Percentiles rank a stretch among this genome's conserved stretches.
These are phyloP conservation scores for Aspergillus tanneri DNA, from an alignment of 2,329 filamentous ascomycete species.

Conservation along the genomic window DNA sequence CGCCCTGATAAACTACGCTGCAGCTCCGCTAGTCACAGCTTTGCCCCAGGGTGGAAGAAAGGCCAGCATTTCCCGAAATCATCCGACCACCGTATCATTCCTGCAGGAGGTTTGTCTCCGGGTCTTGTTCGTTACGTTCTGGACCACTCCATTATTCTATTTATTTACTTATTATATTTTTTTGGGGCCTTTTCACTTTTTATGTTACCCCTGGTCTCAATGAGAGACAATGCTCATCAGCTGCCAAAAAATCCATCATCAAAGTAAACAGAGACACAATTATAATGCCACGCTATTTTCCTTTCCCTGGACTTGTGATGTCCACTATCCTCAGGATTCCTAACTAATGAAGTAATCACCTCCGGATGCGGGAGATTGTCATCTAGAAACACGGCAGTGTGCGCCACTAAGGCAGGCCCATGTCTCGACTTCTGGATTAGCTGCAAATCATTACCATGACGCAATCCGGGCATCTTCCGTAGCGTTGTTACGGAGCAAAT, in stretches of 20 bases:
- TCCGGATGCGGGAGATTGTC: slow-evolving; percentile 25
- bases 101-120: slow-evolving; percentile 2
- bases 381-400: slow-evolving; percentile 24
- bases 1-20: slow-evolving; percentile 8
- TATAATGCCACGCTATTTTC: background rate
- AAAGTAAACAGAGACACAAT: too few relatives aligned
- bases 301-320: background rate
- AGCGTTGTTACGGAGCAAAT: slow-evolving; percentile 1
- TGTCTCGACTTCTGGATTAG: slow-evolving; percentile 25
- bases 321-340: too few relatives aligned
- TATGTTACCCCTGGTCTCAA: background rate
- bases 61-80: slow-evolving; percentile 22
- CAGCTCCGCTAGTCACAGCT: slow-evolving; percentile 9
- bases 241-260: too few relatives aligned
- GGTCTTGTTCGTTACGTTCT: slow-evolving; percentile 7
- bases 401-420: slow-evolving; percentile 25
- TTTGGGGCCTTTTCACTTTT: background rate
- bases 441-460: slow-evolving; percentile 26
- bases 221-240: too few relatives aligned
- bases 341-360: slow-evolving; percentile 3
- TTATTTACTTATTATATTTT: background rate
- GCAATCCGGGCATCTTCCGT: slow-evolving; percentile 20
- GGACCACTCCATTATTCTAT: background rate
- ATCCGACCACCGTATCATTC: slow-evolving; percentile 17
- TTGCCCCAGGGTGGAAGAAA: slow-evolving; percentile 12